Evolutionary conservation across 805 yeast genomes (phyloP), one percentile per base, ranked within the genome.

Genomic region (Cyberlindnera subsufficiens): DNA sequence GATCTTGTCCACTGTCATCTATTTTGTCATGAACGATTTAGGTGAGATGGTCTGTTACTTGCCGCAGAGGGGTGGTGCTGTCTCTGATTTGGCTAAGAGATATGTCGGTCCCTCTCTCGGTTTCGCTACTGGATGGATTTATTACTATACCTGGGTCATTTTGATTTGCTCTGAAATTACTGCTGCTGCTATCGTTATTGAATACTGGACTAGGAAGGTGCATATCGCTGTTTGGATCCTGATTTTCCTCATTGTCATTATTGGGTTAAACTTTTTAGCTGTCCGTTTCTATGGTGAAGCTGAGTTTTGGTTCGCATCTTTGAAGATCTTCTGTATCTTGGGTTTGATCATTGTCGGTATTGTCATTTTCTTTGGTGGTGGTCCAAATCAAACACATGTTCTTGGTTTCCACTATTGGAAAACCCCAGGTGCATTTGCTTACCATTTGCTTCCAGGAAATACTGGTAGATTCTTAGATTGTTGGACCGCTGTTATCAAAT

Each of bases 391-490:
- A 58, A 40, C 56, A 40, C 79, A 76, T 41, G 70, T 82, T 45
- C 61, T 75, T 30, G 88, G 88, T 6, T 81, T 81, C 71, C 77
- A 81, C 49, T 81, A 70, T 63, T 82, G 88, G 88, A 60, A 69
- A 39, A 45, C 65, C 43, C 82, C 82, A 6, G 82, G 82, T 51
- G 75, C 80, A 0, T 82, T 81, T 50, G 67, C 73, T 49, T 42
- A 54, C 30, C 65, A 50, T 19, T 76, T 78, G 52, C 63, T 67
- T 2, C 56, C 53, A 8, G 87, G 87, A 20, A 59, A 64, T 43
- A 71, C 83, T 25, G 89, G 87, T 37, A 72, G 71, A 47, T 80
- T 83, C 59, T 63, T 78, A 29, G 86, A 82, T 14, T 69, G 80
- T 42, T 78, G 82, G 77, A 74, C 78, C 14, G 79, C 75, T 42